Evolutionary conservation across 2,329 filamentous ascomycete genomes (phyloP), one percentile per base, ranked within the genome.

Genomic region (Aspergillus pseudoglaucus): DNA sequence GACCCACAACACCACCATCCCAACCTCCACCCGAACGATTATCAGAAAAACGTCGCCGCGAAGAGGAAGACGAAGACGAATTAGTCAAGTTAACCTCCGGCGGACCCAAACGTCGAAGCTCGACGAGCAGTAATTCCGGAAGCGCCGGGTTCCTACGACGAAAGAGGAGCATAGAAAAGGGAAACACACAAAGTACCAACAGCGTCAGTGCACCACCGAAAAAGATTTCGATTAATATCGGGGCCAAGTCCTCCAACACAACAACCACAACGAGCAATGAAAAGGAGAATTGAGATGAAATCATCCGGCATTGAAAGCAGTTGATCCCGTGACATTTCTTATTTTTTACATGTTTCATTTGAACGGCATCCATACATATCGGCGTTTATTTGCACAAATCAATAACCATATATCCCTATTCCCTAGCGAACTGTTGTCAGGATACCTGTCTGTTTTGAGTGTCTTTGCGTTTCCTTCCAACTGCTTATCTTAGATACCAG

Each of bases 31-130:
- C 84, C 0, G 89, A 95, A 67, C 80, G 88, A 46, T 70, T 95
- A 15, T 86, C 89, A 0, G 88, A 95, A 66, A 97, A 97, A 69
- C 85, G 91, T 42, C 81, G 91, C 42, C 82, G 93, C 39, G 73
- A 77, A 58, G 90, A 95, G 63, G 91, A 96, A 52, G 91, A 96
- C 41, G 90, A 95, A 47, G 90, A 96, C 55, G 88, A 91, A 61
- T 72, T 97, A n/a, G 83, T 84, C 47, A 95, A 93, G 69, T 77
- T 96, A 58, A 82, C 88, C 54, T 64, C 67, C 8, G 37, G 37
- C 17, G 70, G 66, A 20, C 65, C 70, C 1, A 75, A 75, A 55
- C 66, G 74, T 45, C 65, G 73, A 49, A 74, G 69, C 49, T 75
- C 71, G 10, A 69, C 62, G 10, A 63, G 62, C 30, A 61, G 65